Percentiles rank a stretch among this genome's conserved stretches.
Evolutionary conservation across 805 yeast species (phyloP).

Genomic region (Starmera amethionina): DNA sequence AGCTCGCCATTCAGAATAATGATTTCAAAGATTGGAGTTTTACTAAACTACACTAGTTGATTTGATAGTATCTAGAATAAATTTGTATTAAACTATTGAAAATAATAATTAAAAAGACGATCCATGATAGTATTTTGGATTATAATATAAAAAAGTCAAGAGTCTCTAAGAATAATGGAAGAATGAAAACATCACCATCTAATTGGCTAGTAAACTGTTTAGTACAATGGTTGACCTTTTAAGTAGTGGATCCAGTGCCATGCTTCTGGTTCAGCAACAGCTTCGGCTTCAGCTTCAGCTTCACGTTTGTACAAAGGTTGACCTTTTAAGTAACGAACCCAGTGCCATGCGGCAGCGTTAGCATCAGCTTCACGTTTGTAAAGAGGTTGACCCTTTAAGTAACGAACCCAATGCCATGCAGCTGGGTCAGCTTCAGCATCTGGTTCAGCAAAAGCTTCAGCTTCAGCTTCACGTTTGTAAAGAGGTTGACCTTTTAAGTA

Average conservation of each 20-base stretch:
- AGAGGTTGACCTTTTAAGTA: not conserved
- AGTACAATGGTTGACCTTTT: constrained; percentile 12
- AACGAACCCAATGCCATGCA: constrained; percentile 5
- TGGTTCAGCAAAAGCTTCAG: constrained; percentile 1
- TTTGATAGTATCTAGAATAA: no score
- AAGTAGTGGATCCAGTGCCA: constrained; percentile 11
- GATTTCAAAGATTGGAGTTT: no score
- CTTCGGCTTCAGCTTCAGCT: constrained; percentile 2
- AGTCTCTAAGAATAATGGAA: no score
- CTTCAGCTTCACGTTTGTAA: constrained; percentile 2
- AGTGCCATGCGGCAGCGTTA: constrained; percentile 15
- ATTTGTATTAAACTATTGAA: no score
- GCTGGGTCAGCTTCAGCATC: constrained; percentile 4
- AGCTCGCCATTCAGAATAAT: no score
- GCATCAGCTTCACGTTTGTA: constrained; percentile 11
- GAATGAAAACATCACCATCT: no score
- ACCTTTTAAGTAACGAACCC: constrained; percentile 9
- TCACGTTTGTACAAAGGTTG: constrained; percentile 2
- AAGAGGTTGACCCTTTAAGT: not conserved
- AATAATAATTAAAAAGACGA: no score
- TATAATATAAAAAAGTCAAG: no score
- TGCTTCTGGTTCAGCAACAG: constrained; percentile 14
- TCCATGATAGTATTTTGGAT: no score
- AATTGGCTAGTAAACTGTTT: not conserved
- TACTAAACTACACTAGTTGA: no score